Base-by-base conservation (phyloP, 306 rosid species). In the Geum urbanum region DNA sequence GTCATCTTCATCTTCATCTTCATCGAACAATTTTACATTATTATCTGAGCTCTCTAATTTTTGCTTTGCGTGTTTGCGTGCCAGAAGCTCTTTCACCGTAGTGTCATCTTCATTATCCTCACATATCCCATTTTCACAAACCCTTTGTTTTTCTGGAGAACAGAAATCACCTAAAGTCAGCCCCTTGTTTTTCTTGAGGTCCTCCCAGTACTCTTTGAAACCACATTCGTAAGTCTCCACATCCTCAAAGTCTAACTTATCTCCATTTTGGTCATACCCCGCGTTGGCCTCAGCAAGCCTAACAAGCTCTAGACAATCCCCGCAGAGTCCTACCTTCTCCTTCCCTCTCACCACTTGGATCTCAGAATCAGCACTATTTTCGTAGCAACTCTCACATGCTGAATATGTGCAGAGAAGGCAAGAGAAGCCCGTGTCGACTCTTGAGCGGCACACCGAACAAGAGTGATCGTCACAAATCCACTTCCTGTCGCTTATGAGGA, bases 171-270 rank as follows among this genome's bases (percentile, higher is more conserved):
- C 77, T 57, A 64, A 15, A 6, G 69, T 75, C 68, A 85, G 54
- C 24, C 86, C 83, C 78, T 88, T 92, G 18, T 81, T 70, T 24
- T 14, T 61, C 81, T 86, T 85, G 15, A 91, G 47, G 35, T 82
- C 74, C 5, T 84, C 96, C 97, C 97, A 86, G 59, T 87, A 91
- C 75, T 80, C 92, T 80, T 86, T 91, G 81, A 91, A 88, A 7
- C 89, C 76, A 55, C 77, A 62, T 79, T 91, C 97, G 6, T 67
- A 75, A 15, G 92, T 79, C n/a, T 88, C 86, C 46, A 59, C 77
- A 24, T 87, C 92, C 74, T 53, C 54, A 54, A 88, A 78, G 63
- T 61, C 82, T 66, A 91, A 56, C 58, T 27, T 69, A 14, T 72
- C 84, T 83, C 88, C 89, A 10, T 83, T 72, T 9, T 9, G 67